Percentiles rank a stretch among this genome's conserved stretches.
These are phyloP conservation scores for Arctostaphylos glauca DNA, from an alignment of 148 eudicot species.

Conservation along the genomic window DNA sequence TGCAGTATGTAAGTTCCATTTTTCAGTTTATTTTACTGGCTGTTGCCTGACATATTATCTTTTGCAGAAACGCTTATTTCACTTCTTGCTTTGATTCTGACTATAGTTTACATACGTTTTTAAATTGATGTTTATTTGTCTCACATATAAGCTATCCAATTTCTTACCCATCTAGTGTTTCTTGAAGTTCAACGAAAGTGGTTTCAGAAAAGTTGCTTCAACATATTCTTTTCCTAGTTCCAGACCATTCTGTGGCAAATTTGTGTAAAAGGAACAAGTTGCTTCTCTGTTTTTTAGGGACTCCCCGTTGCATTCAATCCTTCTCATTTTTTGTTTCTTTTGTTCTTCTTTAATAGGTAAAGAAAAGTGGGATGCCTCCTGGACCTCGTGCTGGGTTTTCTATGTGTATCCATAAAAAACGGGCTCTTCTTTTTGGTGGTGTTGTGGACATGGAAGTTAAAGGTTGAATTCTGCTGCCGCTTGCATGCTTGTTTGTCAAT, in stretches of 20 bases:
- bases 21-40: background rate
- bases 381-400: conserved; percentile 97
- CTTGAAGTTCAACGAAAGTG: background rate
- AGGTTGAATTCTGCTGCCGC: conserved; percentile 40
- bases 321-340: background rate
- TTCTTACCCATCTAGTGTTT: background rate
- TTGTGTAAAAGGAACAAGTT: background rate
- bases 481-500: background rate
- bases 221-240: background rate
- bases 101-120: background rate
- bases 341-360: conserved; percentile 53
- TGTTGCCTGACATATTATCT: background rate
- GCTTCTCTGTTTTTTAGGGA: background rate
- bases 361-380: conserved; percentile 99
- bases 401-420: conserved; percentile 88
- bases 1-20: background rate
- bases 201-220: background rate
- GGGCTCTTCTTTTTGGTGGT: conserved; percentile 93
- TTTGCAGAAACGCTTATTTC: background rate
- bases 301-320: background rate
- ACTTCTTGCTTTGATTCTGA: background rate
- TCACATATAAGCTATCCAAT: background rate
- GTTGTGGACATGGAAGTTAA: conserved; percentile 97
- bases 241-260: background rate
- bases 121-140: background rate